These are phyloP conservation scores for Albatrellus ellisii DNA, from an alignment of 768 basidiomycete species.

Conservation along the genomic window DNA sequence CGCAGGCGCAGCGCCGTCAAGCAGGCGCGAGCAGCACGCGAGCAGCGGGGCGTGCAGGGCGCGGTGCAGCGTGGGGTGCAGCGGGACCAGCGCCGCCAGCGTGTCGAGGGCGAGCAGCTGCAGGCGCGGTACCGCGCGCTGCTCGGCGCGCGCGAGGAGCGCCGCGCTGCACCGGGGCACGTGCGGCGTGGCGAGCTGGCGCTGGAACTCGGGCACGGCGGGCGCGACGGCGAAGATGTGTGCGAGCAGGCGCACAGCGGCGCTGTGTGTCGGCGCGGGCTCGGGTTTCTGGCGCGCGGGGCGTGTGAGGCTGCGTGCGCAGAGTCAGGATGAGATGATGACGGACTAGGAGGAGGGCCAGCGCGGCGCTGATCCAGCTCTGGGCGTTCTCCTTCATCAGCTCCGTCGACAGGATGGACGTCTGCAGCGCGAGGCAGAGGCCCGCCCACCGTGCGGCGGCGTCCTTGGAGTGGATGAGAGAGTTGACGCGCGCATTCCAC, in stretches of 20 bases:
- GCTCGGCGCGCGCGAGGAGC: conserved; percentile 43
- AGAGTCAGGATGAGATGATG: conserved; percentile 15
- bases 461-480: conserved; percentile 68
- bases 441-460: conserved; percentile 73
- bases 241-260: conserved; percentile 48
- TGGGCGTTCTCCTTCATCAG: conserved; percentile 61
- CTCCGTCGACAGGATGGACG: conserved; percentile 40
- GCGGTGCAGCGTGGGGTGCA: conserved; percentile 59
- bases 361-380: conserved; percentile 51
- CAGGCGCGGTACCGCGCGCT: conserved; percentile 18
- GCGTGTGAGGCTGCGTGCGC: conserved; percentile 16
- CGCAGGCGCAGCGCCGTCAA: conserved; percentile 39
- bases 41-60: conserved; percentile 39
- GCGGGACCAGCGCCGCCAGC: conserved; percentile 39
- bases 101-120: conserved; percentile 35
- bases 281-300: conserved; percentile 47
- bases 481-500: conserved; percentile 64
- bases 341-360: conserved; percentile 64
- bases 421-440: conserved; percentile 58
- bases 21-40: conserved; percentile 36
- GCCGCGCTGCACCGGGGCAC: conserved; percentile 57
- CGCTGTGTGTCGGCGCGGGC: conserved; percentile 42
- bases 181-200: conserved; percentile 62
- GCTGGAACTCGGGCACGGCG: conserved; percentile 66
- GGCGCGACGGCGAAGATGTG: conserved; percentile 46